Base-by-base conservation (phyloP, 1,284 basidiomycete genomes). In the Limonomyces culmigenus region DNA sequence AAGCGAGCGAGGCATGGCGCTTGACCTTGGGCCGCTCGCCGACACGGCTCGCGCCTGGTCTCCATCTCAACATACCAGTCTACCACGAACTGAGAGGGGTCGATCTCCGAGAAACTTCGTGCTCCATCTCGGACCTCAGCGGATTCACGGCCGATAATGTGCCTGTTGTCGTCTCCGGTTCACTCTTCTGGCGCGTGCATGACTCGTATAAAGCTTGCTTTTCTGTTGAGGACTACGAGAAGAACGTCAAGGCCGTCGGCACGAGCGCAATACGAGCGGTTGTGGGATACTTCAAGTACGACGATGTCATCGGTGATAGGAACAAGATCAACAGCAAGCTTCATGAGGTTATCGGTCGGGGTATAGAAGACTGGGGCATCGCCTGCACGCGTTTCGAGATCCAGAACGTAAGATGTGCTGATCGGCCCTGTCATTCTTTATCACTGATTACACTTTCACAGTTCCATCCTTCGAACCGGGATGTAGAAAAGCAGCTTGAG, bases 71-170 rank as follows among this genome's bases (percentile, higher is more conserved):
- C 14, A 55, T 70, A 29, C 67, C 67, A 1, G 12, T 62, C 0
- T 59, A 58, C 36, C 66, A 70, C 42, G 55, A 51, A 6, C 42
- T 67, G 3, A 52, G 59, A 32, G 17, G 39, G 43, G 51, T 67
- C n/a, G 64, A 69, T 42, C 45, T 67, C 39, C 53, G 65, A 39
- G 66, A 69, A 41, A 56, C 54, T 6, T 66, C 64, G 19, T 14
- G 21, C 15, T 35, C 19, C 14, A 29, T 21, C 8, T n/a, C 29
- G 10, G 21, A 33, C 15, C n/a, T 41, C 11, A 5, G 58, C 5
- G 65, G 60, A 13, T 69, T 67, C 47, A 70, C 66, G 1, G 51
- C 58, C 2, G 67, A 70, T 48, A 68, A 70, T 46, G 65, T 65
- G 2, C 67, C 65, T 10, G 62, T 68, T 3, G 47, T 56, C 3